A percentile compares a stretch with the other conserved stretches of the same genome.
These are phyloP conservation scores for Neonectria punicea DNA, from an alignment of 2,329 filamentous ascomycete genomes.

Conservation along the genomic window DNA sequence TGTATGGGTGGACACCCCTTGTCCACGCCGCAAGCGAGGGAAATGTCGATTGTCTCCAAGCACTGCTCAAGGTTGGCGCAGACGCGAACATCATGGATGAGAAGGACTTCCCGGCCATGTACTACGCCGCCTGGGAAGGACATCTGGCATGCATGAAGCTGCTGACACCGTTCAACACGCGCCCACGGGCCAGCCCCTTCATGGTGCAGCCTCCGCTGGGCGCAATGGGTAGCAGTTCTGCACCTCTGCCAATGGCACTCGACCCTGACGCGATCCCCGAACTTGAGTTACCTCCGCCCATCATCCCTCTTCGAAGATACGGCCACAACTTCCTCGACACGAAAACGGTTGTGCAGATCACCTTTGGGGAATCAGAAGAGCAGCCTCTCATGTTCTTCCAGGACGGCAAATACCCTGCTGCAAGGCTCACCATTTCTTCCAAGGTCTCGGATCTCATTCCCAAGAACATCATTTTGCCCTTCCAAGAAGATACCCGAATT, in stretches of 20 bases:
- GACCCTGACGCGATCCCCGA: constrained; percentile 92
- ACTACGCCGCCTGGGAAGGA: constrained; percentile 98
- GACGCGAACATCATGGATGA: constrained; percentile 87
- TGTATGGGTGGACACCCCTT: constrained; percentile 97
- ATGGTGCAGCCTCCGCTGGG: constrained; percentile 55
- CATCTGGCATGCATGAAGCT: constrained; percentile 94
- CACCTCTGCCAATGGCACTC: constrained; percentile 70
- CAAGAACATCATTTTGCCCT: constrained; percentile 92
- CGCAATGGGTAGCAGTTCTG: constrained; percentile 59
- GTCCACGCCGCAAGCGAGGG: constrained; percentile 98
- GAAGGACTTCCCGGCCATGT: constrained; percentile 93
- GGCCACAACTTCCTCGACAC: constrained; percentile 99
- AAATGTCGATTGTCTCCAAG: constrained; percentile 87
- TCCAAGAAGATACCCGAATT: constrained; percentile 93
- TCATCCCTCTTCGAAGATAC: constrained; percentile 93
- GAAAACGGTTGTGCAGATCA: constrained; percentile 94
- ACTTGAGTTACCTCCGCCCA: constrained; percentile 91
- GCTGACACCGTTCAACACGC: constrained; percentile 70
- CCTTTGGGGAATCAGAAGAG: constrained; percentile 81
- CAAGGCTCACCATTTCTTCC: constrained; percentile 93
- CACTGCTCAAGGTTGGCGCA: constrained; percentile 81
- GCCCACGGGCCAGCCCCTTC: constrained; percentile 56
- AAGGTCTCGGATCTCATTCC: constrained; percentile 96
- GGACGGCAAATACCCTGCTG: constrained; percentile 94
- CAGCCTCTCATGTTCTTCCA: constrained; percentile 94